Percentiles rank a stretch among this genome's conserved stretches.
Conservation (phyloP, 1,284 basidiomycete genomes). For the Porodaedalea pini region DNA sequence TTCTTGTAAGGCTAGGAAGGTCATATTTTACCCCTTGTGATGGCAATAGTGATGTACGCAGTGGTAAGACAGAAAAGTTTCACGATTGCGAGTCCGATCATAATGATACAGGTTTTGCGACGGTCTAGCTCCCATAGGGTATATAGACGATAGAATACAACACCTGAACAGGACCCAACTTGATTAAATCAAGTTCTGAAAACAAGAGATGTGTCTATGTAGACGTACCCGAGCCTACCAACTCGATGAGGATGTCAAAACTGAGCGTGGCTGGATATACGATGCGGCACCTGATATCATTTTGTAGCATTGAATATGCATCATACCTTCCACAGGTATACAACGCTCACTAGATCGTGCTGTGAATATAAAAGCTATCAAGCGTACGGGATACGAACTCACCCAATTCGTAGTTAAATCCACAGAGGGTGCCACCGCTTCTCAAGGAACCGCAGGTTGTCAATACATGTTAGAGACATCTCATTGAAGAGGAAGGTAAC, state of each 20-base stretch:
- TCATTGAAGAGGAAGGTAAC: no score
- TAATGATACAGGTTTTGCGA: neutral
- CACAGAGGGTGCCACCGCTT: neutral
- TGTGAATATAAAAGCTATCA: no score
- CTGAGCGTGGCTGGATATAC: neutral
- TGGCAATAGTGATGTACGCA: slow-evolving; percentile 1
- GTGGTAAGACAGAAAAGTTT: slow-evolving; percentile 1
- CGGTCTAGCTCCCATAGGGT: slow-evolving; percentile 2
- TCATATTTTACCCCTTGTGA: neutral
- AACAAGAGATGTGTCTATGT: no score
- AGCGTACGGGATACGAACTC: no score
- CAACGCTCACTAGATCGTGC: no score
- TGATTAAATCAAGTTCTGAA: no score
- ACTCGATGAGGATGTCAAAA: slow-evolving; percentile 7
- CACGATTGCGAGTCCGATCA: neutral
- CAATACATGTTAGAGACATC: no score
- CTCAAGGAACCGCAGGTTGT: no score
- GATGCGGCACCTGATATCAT: neutral
- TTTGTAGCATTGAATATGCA: no score
- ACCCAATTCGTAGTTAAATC: no score
- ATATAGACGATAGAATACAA: slow-evolving; percentile 12
- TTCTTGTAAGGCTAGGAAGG: neutral
- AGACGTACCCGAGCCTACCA: neutral
- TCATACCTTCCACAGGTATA: no score
- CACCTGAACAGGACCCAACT: no score